These are phyloP conservation scores for Scedosporium aurantiacum DNA, from an alignment of 2,329 filamentous ascomycete species.

Conservation along the genomic window DNA sequence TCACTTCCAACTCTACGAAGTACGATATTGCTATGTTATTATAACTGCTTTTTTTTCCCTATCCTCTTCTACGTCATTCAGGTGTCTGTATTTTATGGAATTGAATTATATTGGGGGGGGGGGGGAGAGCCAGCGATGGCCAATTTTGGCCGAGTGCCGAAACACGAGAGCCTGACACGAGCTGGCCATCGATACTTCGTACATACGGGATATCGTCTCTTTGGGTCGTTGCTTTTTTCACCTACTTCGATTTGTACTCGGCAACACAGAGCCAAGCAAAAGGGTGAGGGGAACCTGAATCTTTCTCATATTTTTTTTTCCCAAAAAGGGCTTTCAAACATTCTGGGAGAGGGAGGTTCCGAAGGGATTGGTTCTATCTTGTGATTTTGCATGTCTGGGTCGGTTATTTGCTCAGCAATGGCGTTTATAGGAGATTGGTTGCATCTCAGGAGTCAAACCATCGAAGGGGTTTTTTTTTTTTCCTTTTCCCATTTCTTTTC, in stretches of 20 bases:
- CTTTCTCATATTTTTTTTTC: too few species aligned
- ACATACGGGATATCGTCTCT: neutral
- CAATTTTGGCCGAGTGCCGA: neutral
- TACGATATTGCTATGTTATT: neutral
- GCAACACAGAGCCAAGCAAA: neutral
- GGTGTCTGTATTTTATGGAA: neutral
- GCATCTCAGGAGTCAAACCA: neutral
- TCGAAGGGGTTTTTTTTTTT: neutral
- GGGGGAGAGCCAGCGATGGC: neutral
- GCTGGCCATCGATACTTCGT: neutral
- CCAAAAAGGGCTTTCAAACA: too few species aligned
- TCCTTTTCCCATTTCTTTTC: neutral
- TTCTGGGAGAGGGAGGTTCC: too few species aligned
- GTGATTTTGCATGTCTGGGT: neutral
- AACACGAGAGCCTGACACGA: neutral
- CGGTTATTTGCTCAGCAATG: neutral
- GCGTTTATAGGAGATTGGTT: neutral
- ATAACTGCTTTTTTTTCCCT: neutral
- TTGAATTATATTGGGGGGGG: neutral
- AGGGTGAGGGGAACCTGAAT: neutral
- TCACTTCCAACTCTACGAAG: neutral
- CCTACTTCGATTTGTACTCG: neutral
- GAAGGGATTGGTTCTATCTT: neutral
- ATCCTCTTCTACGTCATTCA: neutral
- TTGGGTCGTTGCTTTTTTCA: neutral